Evolutionary conservation across 1,284 basidiomycete species (phyloP).

Genomic region (Ganoderma meredithae): DNA sequence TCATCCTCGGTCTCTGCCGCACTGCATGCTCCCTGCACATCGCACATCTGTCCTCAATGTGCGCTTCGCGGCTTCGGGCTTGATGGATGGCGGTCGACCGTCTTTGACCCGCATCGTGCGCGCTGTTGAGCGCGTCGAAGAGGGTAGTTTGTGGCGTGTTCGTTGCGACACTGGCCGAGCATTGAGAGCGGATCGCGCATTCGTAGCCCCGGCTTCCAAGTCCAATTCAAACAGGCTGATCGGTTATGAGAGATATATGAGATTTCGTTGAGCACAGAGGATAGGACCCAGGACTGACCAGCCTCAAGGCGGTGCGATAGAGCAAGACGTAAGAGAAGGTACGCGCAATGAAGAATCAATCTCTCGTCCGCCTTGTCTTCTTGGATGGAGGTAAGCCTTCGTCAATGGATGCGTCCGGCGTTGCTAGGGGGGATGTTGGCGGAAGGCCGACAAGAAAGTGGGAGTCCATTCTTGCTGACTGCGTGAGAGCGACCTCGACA

Average conservation of each 20-base stretch:
- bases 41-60: constrained; percentile 1
- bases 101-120: neutral
- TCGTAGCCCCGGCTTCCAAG: neutral
- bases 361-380: constrained; percentile 3
- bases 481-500: constrained; percentile 20
- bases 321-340: neutral
- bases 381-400: neutral
- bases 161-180: neutral
- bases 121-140: neutral
- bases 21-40: constrained; percentile 12
- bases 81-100: constrained; percentile 1
- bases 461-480: constrained; percentile 19
- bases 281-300: neutral
- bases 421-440: constrained; percentile 27
- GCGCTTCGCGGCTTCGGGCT: constrained; percentile 1
- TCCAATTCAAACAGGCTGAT: neutral
- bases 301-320: neutral
- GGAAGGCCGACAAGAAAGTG: constrained; percentile 8
- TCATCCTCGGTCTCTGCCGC: neutral
- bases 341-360: constrained; percentile 23
- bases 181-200: neutral
- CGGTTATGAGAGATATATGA: neutral
- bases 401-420: neutral
- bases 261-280: neutral
- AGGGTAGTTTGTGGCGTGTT: neutral